Evolutionary conservation across 2,329 filamentous ascomycete species (phyloP).

Genomic region (Aspergillus aculeatus): DNA sequence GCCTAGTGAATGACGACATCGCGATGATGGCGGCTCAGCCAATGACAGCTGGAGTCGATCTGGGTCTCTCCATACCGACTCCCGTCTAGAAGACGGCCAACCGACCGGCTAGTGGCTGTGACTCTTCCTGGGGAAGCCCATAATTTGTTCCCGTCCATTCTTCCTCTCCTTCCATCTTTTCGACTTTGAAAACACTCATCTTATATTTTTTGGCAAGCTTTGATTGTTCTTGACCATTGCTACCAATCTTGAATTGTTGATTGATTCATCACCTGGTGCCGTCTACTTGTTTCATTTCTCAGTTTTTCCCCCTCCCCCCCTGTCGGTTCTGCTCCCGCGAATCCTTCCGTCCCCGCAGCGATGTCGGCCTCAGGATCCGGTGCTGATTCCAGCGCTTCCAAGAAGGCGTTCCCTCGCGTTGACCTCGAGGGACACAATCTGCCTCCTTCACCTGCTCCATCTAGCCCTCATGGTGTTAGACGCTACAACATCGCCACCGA

Average conservation of each 20-base stretch:
- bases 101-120: conserved; percentile 1
- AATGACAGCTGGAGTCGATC: conserved; percentile 9
- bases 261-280: neutral
- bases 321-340: conserved; percentile 18
- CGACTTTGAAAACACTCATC: conserved; percentile 4
- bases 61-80: conserved; percentile 13
- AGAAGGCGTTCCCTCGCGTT: conserved; percentile 59
- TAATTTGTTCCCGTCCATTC: conserved; percentile 1
- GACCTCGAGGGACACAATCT: conserved; percentile 82
- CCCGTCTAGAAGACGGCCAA: conserved; percentile 5
- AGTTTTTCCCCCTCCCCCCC: neutral
- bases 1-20: conserved; percentile 23
- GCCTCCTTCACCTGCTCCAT: conserved; percentile 88
- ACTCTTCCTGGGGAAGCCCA: conserved; percentile 15
- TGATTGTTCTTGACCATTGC: conserved; percentile 5
- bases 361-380: conserved; percentile 41
- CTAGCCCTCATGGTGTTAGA: conserved; percentile 79
- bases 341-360: conserved; percentile 33
- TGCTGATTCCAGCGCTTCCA: conserved; percentile 32
- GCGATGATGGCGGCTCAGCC: conserved; percentile 2
- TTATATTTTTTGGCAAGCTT: conserved; percentile 1
- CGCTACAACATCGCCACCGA: conserved; percentile 95
- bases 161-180: neutral
- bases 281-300: neutral
- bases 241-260: neutral